Evolutionary conservation across 1,284 basidiomycete species (phyloP).

Genomic region (Cryptococcus sp.): DNA sequence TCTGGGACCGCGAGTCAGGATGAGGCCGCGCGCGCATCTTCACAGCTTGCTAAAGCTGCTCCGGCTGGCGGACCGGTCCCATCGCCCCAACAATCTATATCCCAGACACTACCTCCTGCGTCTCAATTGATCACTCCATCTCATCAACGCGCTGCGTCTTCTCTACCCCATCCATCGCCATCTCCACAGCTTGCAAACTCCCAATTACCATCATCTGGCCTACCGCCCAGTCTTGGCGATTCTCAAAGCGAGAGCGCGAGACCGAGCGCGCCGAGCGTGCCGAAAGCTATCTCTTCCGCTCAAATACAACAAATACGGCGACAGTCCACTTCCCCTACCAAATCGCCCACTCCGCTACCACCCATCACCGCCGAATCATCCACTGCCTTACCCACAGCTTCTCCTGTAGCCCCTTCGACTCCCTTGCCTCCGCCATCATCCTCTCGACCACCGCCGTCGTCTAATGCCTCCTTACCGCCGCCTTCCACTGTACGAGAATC

Average conservation of each 20-base stretch:
- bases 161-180: neutral
- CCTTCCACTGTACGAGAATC: constrained; percentile 5
- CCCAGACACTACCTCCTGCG: too few species aligned
- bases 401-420: constrained; percentile 1
- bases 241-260: too few species aligned
- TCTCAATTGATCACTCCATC: too few species aligned
- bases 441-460: neutral
- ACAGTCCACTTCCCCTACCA: neutral
- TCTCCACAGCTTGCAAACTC: neutral
- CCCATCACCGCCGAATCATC: too few species aligned
- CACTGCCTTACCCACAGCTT: too few species aligned
- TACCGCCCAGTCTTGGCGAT: too few species aligned
- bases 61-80: too few species aligned
- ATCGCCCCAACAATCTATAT: too few species aligned
- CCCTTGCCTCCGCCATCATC: constrained; percentile 4
- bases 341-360: neutral
- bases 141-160: neutral
- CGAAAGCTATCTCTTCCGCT: constrained; percentile 10
- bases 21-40: too few species aligned
- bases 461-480: neutral
- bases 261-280: neutral
- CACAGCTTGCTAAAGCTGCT: too few species aligned
- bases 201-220: neutral
- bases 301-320: constrained; percentile 7
- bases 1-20: too few species aligned